A percentile compares a stretch with the other conserved stretches of the same genome.
Conservation (phyloP, 2,329 filamentous ascomycete genomes). For the Didymella segeticola region DNA sequence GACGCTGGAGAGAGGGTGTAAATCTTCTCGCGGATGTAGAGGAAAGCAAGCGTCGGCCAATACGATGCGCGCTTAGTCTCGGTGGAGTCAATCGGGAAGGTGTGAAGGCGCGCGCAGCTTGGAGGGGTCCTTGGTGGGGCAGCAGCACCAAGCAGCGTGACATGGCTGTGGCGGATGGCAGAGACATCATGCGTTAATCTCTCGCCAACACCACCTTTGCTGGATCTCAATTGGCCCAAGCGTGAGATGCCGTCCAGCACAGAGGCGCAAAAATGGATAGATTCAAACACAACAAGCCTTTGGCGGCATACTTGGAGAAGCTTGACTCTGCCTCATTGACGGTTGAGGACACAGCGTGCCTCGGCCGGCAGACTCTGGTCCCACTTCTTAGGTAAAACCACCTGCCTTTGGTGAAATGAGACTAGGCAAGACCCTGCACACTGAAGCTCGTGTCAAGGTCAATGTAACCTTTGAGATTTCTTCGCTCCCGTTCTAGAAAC, state of each 20-base stretch:
- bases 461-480: background rate
- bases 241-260: background rate
- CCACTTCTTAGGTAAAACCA: constrained; percentile 19
- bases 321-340: constrained; percentile 4
- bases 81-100: constrained; percentile 44
- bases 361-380: constrained; percentile 11
- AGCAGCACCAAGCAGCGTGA: constrained; percentile 15
- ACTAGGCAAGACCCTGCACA: constrained; percentile 14
- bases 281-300: constrained; percentile 4
- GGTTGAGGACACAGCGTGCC: constrained; percentile 1
- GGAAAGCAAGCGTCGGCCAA: constrained; percentile 21
- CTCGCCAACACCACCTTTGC: constrained; percentile 5
- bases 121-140: constrained; percentile 20
- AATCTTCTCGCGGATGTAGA: constrained; percentile 18
- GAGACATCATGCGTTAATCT: constrained; percentile 10
- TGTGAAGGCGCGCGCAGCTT: constrained; percentile 23
- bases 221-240: constrained; percentile 12
- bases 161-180: constrained; percentile 14
- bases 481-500: background rate
- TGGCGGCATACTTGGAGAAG: constrained; percentile 6
- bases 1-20: constrained; percentile 13
- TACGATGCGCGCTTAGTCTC: constrained; percentile 38
- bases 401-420: constrained; percentile 1
- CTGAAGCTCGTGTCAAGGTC: constrained; percentile 1
- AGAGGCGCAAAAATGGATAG: background rate